Base-by-base conservation (phyloP, 805 yeast species). In the Cyberlindnera xylosilytica region DNA sequence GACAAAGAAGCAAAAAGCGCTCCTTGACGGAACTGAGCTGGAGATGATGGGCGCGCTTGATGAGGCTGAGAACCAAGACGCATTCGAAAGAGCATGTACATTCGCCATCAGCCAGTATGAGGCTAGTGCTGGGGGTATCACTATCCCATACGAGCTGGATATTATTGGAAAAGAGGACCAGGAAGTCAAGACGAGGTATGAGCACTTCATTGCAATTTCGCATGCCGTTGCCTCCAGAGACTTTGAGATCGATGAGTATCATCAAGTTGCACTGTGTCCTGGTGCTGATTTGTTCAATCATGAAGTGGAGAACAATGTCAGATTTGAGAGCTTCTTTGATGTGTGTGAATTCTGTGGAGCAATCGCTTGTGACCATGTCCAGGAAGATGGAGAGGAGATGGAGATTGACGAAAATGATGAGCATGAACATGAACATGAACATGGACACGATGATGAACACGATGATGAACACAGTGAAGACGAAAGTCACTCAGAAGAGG, bases 201-300 rank as follows among this genome's bases (percentile, higher is more conserved):
- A 60, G 8, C 58, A 60, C 15, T 86, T 87, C 50, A 79, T 85
- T 3, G 72, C 78, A 6, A 69, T 71, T 3, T 78, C 78, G 6
- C 76, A 73, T 53, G 74, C 82, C 0, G 72, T 87, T 13, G 79
- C 90, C 0, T 78, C 93, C 1, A 72, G 97, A 47, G 89, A 90
- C 1, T 90, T 91, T 60, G 81, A 79, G 31, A 77, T 90, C 22
- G 98, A 91, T 61, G 70, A 71, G 38, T 89, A 62, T 57, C 87
- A 83, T 53, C 85, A 80, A 24, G 69, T 82, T 23, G 87, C 86
- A 0, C 65, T 91, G 38, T 96, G 90, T 19, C 97, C 97, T 0
- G 87, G 89, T 13, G 97, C 97, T 0, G 96, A 90, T 63, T 65
- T 91, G 27, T 87, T 89, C 64, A 90, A 90, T 52, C 97, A 89